Evolutionary conservation across 1,139 yeast species (phyloP).

Genomic region (Eremothecium coryli): DNA sequence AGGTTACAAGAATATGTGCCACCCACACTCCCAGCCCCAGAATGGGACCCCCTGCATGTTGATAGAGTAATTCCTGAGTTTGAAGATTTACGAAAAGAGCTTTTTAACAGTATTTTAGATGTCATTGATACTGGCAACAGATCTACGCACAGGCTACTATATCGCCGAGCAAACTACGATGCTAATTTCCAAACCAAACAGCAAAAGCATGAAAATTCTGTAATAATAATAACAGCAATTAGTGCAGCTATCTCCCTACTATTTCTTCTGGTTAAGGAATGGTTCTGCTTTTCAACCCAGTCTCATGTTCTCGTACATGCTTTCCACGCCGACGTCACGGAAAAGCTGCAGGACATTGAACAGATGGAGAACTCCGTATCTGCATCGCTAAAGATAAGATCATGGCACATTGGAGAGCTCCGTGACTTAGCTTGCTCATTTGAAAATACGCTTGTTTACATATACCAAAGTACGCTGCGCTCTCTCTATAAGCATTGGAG

Average conservation of each 20-base stretch:
- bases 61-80: background rate
- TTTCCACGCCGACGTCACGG: background rate
- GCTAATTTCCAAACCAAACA: too few relatives aligned
- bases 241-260: too few relatives aligned
- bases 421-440: background rate
- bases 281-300: conserved; percentile 2
- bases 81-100: background rate
- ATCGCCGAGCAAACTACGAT: too few relatives aligned
- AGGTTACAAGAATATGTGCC: background rate
- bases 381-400: background rate
- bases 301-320: background rate
- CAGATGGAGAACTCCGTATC: background rate
- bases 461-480: background rate
- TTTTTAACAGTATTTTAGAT: too few relatives aligned
- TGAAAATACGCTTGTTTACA: background rate
- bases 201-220: too few relatives aligned
- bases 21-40: background rate
- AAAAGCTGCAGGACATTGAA: background rate
- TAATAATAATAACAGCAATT: too few relatives aligned
- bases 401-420: background rate
- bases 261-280: conserved; percentile 1
- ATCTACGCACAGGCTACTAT: too few relatives aligned
- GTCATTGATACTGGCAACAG: too few relatives aligned
- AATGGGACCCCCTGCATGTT: background rate
- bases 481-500: background rate